A percentile compares a stretch with the other conserved stretches of the same genome.
phyloP scores from a whole-genome alignment of 2,329 filamentous ascomycete genomes.

The Apiospora sp. region DNA sequence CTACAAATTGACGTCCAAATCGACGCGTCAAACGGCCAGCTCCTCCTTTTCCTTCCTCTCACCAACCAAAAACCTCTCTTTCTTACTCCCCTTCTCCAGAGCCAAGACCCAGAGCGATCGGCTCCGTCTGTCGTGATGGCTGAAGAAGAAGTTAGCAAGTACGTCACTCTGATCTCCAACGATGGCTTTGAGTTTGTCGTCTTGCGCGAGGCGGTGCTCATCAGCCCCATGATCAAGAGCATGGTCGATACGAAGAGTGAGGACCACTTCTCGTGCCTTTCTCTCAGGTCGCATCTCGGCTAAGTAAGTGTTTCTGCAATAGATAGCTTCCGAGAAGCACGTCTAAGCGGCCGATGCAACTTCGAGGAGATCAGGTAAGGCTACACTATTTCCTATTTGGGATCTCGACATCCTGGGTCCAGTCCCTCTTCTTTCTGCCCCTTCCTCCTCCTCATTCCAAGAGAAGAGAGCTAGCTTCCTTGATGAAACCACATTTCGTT shows the following conservation, averaged over 20 bases:
- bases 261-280: slow-evolving; percentile 37
- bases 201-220: slow-evolving; percentile 72
- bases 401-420: slow-evolving; percentile 7
- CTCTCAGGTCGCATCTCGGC: slow-evolving; percentile 27
- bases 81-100: slow-evolving; percentile 8
- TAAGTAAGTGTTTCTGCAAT: slow-evolving; percentile 23
- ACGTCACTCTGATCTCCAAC: slow-evolving; percentile 78
- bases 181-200: slow-evolving; percentile 83
- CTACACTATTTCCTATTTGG: not conserved
- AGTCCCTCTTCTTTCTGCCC: slow-evolving; percentile 21
- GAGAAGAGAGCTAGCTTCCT: slow-evolving; percentile 30
- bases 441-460: not conserved
- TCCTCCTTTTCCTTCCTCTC: slow-evolving; percentile 32
- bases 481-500: slow-evolving; percentile 52
- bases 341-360: slow-evolving; percentile 64
- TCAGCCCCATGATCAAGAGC: slow-evolving; percentile 76
- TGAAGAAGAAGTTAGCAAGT: slow-evolving; percentile 58
- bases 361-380: slow-evolving; percentile 80
- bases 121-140: slow-evolving; percentile 24
- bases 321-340: slow-evolving; percentile 72
- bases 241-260: slow-evolving; percentile 76
- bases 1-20: slow-evolving; percentile 15
- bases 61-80: slow-evolving; percentile 16
- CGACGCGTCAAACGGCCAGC: not conserved
- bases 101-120: slow-evolving; percentile 33